A percentile compares a stretch with the other conserved stretches of the same genome.
These are phyloP conservation scores for Colletotrichum sp. DNA, from an alignment of 2,329 filamentous ascomycete species.

Conservation along the genomic window DNA sequence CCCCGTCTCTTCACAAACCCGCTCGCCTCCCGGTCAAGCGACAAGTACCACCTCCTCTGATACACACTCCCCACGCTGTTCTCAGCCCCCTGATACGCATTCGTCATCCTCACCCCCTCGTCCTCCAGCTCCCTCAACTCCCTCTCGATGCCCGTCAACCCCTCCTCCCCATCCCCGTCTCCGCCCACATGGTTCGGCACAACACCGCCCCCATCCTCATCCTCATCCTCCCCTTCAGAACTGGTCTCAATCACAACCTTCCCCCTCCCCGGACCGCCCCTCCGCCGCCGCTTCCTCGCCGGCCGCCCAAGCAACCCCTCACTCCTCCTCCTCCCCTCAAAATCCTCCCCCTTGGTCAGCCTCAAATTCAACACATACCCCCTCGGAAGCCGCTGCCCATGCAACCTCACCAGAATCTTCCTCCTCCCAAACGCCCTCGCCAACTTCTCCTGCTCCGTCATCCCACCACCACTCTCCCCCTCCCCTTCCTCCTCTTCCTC, in stretches of 20 bases:
- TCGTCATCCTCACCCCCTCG: conserved; percentile 60
- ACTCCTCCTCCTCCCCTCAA: conserved; percentile 27
- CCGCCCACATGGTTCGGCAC: conserved; percentile 8
- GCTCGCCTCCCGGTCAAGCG: conserved; percentile 62
- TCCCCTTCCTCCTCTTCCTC: conserved; percentile 25
- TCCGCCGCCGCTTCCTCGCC: background rate
- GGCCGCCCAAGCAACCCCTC: conserved; percentile 21
- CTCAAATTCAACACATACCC: conserved; percentile 60
- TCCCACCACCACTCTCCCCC: conserved; percentile 10
- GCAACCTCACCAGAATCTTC: conserved; percentile 61
- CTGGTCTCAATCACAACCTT: conserved; percentile 3
- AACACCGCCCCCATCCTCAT: conserved; percentile 27
- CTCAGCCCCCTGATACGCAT: conserved; percentile 69
- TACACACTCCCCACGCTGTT: conserved; percentile 72
- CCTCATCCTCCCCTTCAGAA: conserved; percentile 23
- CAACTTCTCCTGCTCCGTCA: conserved; percentile 52
- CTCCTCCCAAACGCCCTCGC: conserved; percentile 55
- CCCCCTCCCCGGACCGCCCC: background rate
- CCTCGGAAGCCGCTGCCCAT: conserved; percentile 57
- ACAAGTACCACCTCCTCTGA: conserved; percentile 70
- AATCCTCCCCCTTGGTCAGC: conserved; percentile 50
- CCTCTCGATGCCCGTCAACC: conserved; percentile 39
- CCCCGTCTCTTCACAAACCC: conserved; percentile 52
- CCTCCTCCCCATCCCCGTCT: conserved; percentile 13
- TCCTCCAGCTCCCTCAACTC: conserved; percentile 54